Conservation (phyloP, 345 rosid genomes). For the Crucihimalaya himalaica region DNA sequence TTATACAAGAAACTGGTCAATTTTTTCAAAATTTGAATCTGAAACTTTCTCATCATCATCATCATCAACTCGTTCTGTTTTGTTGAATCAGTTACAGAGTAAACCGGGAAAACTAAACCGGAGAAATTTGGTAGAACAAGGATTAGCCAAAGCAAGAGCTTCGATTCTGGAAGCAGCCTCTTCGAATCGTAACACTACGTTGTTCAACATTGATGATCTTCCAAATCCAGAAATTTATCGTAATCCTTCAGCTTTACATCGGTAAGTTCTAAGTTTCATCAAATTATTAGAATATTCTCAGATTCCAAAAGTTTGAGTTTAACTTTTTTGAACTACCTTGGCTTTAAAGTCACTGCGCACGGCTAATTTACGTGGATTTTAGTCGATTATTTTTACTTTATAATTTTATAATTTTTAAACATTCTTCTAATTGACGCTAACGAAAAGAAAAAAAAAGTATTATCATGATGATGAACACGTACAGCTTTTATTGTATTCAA, state of each 20-base stretch:
- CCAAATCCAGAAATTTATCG: slow-evolving; percentile 46
- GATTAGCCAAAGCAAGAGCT: slow-evolving; percentile 67
- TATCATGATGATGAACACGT: too few relatives aligned
- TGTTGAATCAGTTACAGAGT: slow-evolving; percentile 39
- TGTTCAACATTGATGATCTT: slow-evolving; percentile 31
- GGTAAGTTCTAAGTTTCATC: slow-evolving; percentile 43
- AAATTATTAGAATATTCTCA: background rate
- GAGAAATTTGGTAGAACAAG: slow-evolving; percentile 49
- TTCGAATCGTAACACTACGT: slow-evolving; percentile 30
- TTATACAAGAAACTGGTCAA: background rate
- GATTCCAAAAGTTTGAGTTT: slow-evolving; percentile 28
- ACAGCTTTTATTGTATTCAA: too few relatives aligned
- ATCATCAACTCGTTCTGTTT: background rate
- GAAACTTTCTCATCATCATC: background rate
- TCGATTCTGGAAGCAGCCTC: slow-evolving; percentile 55
- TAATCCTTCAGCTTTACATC: slow-evolving; percentile 60
- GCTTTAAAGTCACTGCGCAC: slow-evolving; percentile 41
- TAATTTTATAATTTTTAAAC: background rate
- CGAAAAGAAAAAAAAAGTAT: too few relatives aligned
- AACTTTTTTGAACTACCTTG: slow-evolving; percentile 40
- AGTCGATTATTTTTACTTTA: background rate
- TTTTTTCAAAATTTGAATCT: background rate
- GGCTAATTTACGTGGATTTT: slow-evolving; percentile 21
- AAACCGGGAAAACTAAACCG: slow-evolving; percentile 42
- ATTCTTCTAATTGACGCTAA: slow-evolving; percentile 23